phyloP scores from a whole-genome alignment of 805 yeast genomes.

The Kodamaea lidongshanica region DNA sequence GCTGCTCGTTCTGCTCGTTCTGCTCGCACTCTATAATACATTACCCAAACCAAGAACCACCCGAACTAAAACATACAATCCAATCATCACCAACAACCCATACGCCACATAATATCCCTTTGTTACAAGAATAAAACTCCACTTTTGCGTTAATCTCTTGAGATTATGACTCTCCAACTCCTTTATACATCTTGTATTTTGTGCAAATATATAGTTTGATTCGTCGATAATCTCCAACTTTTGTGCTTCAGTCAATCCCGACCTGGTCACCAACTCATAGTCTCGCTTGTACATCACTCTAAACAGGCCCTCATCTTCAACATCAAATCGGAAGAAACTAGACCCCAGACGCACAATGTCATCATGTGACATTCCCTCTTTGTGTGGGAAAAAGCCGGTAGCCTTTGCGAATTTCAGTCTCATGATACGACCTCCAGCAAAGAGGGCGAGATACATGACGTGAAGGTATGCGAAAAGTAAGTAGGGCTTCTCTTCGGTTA shows the following conservation, averaged over 20 bases:
- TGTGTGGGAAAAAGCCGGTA: slow-evolving; percentile 68
- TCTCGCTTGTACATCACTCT: slow-evolving; percentile 65
- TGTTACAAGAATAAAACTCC: slow-evolving; percentile 49
- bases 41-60: too few species aligned
- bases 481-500: slow-evolving; percentile 59
- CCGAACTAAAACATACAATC: slow-evolving; percentile 28
- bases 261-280: slow-evolving; percentile 71
- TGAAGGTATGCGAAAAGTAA: slow-evolving; percentile 75
- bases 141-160: slow-evolving; percentile 46
- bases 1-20: too few species aligned
- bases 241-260: slow-evolving; percentile 61
- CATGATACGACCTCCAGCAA: slow-evolving; percentile 80
- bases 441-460: slow-evolving; percentile 76
- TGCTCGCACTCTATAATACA: too few species aligned
- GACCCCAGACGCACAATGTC: slow-evolving; percentile 60
- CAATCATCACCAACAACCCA: slow-evolving; percentile 25
- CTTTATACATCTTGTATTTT: slow-evolving; percentile 52
- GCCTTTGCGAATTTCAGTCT: slow-evolving; percentile 60
- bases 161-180: slow-evolving; percentile 68
- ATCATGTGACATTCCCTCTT: slow-evolving; percentile 57
- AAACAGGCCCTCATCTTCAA: slow-evolving; percentile 58
- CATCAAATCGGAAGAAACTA: slow-evolving; percentile 65
- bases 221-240: slow-evolving; percentile 66
- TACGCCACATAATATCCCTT: slow-evolving; percentile 45
- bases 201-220: slow-evolving; percentile 56